Conservation (phyloP, 2,329 filamentous ascomycete genomes). For the Phaeosphaeria sp. region DNA sequence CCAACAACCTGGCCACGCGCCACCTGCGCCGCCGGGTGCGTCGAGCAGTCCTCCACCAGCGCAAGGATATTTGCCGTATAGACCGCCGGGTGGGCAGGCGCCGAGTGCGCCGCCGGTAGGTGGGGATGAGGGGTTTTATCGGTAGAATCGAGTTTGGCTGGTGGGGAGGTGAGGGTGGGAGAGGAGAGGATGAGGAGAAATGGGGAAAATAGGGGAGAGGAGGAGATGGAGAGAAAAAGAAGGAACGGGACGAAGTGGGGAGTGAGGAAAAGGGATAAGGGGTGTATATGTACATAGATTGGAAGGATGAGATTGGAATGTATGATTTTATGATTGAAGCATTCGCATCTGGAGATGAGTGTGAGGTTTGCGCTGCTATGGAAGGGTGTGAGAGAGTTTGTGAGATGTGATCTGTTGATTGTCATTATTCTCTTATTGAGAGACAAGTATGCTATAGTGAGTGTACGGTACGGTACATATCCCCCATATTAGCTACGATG, state of each 20-base stretch:
- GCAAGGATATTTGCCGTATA: slow-evolving; percentile 40
- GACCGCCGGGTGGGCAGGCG: slow-evolving; percentile 39
- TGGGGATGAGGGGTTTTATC: slow-evolving; percentile 43
- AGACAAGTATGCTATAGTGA: too few species aligned
- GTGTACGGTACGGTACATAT: too few species aligned
- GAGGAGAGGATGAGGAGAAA: not conserved
- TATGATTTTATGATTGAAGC: not conserved
- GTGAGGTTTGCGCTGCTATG: not conserved
- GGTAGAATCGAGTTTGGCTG: slow-evolving; percentile 18
- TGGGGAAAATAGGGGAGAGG: too few species aligned
- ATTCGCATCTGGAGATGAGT: not conserved
- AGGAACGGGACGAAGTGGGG: too few species aligned
- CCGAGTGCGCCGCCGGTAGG: slow-evolving; percentile 38
- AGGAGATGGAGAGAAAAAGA: too few species aligned
- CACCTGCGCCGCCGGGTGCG: slow-evolving; percentile 37
- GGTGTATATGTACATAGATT: not conserved
- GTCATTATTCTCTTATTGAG: too few species aligned
- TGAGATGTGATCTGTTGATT: too few species aligned
- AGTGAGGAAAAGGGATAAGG: not conserved
- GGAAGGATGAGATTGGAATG: not conserved
- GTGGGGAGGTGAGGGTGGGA: not conserved
- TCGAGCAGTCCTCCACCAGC: slow-evolving; percentile 29
- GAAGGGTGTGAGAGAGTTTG: too few species aligned
- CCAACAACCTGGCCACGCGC: slow-evolving; percentile 40
- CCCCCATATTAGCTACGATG: too few species aligned